These are phyloP conservation scores for Amanita fuliginea DNA, from an alignment of 768 basidiomycete species.

Conservation along the genomic window DNA sequence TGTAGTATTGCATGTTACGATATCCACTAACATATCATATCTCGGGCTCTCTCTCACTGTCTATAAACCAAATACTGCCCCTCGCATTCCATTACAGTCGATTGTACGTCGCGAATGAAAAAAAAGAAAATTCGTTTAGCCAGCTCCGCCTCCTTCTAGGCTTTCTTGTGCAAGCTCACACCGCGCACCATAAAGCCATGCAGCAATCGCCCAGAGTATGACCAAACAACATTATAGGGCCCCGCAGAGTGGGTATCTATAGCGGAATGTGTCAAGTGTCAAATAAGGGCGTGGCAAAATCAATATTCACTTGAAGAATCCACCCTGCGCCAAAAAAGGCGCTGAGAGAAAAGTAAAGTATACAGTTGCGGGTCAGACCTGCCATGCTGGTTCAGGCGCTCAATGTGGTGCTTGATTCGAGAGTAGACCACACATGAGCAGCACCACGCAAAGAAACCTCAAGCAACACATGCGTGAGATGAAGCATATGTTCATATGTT, in stretches of 20 bases:
- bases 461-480: neutral
- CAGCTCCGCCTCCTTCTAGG: constrained; percentile 17
- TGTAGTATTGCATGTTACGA: too few relatives aligned
- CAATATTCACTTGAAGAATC: constrained; percentile 26
- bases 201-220: constrained; percentile 28
- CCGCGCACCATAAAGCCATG: constrained; percentile 26
- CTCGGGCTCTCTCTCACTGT: too few relatives aligned
- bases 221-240: constrained; percentile 36
- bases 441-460: constrained; percentile 26
- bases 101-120: too few relatives aligned
- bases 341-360: constrained; percentile 20
- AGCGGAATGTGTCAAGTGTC: neutral
- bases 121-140: too few relatives aligned
- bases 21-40: too few relatives aligned
- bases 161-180: constrained; percentile 40
- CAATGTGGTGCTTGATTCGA: constrained; percentile 19
- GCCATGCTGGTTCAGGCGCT: constrained; percentile 14
- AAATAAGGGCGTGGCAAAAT: neutral
- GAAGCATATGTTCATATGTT: too few relatives aligned
- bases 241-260: constrained; percentile 25
- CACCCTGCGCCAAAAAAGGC: constrained; percentile 22
- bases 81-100: too few relatives aligned
- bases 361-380: constrained; percentile 30
- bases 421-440: constrained; percentile 32
- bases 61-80: too few relatives aligned